Conservation (phyloP, 1,139 yeast species). For the Groenewaldozyma sp. region DNA sequence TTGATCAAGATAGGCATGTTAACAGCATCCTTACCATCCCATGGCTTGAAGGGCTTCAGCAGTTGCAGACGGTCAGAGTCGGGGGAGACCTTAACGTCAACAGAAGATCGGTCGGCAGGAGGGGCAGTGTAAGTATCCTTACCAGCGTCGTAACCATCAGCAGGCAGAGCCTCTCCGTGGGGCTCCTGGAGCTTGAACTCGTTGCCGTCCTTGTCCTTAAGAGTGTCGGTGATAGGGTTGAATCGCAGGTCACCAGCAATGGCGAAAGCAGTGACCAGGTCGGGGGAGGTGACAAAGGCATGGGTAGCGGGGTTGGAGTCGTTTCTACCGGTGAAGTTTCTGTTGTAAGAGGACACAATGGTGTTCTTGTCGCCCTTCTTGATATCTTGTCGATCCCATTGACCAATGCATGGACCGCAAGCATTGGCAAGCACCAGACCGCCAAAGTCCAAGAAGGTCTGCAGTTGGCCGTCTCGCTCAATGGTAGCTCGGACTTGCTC, state of each 20-base stretch:
- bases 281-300: conserved; percentile 96
- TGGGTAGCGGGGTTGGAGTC: conserved; percentile 96
- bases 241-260: conserved; percentile 84
- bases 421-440: conserved; percentile 93
- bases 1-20: conserved; percentile 91
- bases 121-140: conserved; percentile 97
- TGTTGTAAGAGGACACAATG: conserved; percentile 89
- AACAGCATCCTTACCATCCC: conserved; percentile 94
- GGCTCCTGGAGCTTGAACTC: conserved; percentile 71
- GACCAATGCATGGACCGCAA: conserved; percentile 99
- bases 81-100: conserved; percentile 72
- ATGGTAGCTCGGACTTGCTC: conserved; percentile 97
- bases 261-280: conserved; percentile 92
- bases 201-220: conserved; percentile 55
- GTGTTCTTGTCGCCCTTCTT: conserved; percentile 83
- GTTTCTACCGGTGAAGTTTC: conserved; percentile 94
- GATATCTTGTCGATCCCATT: conserved; percentile 71
- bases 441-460: conserved; percentile 73
- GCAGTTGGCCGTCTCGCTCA: conserved; percentile 84
- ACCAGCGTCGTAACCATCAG: conserved; percentile 83
- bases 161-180: conserved; percentile 81
- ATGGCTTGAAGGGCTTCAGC: conserved; percentile 81
- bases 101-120: conserved; percentile 74
- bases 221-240: conserved; percentile 77
- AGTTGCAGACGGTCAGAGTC: conserved; percentile 82